These are phyloP conservation scores for Fonsecaea monophora DNA, from an alignment of 2,329 filamentous ascomycete genomes.

Conservation along the genomic window DNA sequence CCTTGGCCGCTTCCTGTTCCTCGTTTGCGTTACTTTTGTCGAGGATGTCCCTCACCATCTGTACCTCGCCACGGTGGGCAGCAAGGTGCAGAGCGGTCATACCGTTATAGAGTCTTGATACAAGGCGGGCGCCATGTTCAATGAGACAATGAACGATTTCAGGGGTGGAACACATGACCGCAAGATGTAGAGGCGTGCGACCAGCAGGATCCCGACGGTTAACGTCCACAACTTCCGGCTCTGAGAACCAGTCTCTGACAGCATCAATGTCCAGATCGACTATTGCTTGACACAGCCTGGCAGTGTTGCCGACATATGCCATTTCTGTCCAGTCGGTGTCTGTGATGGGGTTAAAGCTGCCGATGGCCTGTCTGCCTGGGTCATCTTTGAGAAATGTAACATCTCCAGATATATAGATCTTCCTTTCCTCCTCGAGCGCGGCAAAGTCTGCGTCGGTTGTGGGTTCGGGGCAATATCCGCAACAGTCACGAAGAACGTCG, in stretches of 20 bases:
- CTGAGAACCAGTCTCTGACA: constrained; percentile 71
- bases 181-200: constrained; percentile 78
- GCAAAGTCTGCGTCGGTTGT: constrained; percentile 74
- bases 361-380: constrained; percentile 76
- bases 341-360: constrained; percentile 79
- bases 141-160: constrained; percentile 75
- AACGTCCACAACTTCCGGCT: constrained; percentile 70
- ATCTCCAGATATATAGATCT: constrained; percentile 76
- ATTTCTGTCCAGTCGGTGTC: constrained; percentile 89
- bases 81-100: constrained; percentile 83
- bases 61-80: constrained; percentile 69
- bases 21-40: constrained; percentile 77
- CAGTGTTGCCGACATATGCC: constrained; percentile 84
- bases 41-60: constrained; percentile 75
- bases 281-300: constrained; percentile 79
- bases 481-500: constrained; percentile 81
- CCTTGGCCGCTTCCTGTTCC: constrained; percentile 60
- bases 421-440: constrained; percentile 72
- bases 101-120: constrained; percentile 78
- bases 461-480: constrained; percentile 75
- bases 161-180: constrained; percentile 70
- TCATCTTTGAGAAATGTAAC: constrained; percentile 80
- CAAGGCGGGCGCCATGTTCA: constrained; percentile 73
- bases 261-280: constrained; percentile 74
- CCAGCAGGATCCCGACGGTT: constrained; percentile 80